These are phyloP conservation scores for Pilatotrama ljubarskyi DNA, from an alignment of 768 basidiomycete species.

Conservation along the genomic window DNA sequence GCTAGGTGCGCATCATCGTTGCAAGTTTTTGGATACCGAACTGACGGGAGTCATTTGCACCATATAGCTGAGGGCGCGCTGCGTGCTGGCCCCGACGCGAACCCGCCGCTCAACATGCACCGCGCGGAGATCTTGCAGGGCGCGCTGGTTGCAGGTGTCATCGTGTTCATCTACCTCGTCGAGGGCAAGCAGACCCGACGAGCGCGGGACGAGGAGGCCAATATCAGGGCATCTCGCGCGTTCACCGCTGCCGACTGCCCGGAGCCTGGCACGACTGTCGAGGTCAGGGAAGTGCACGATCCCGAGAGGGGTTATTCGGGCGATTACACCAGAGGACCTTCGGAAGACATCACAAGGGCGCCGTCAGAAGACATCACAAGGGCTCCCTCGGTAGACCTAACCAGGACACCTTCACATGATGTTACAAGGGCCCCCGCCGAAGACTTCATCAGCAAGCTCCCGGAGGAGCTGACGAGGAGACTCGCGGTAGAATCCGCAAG, in stretches of 20 bases:
- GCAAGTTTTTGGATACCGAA: neutral
- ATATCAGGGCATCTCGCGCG: neutral
- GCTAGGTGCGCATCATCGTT: conserved; percentile 45
- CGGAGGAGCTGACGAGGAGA: too few species aligned
- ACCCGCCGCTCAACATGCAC: conserved; percentile 76
- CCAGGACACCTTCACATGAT: too few species aligned
- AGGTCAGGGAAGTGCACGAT: conserved; percentile 1
- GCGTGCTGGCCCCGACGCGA: conserved; percentile 56
- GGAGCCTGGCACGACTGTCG: neutral
- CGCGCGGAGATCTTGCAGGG: conserved; percentile 69
- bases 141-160: conserved; percentile 42
- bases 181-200: conserved; percentile 64
- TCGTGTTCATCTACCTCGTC: conserved; percentile 48
- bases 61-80: conserved; percentile 63
- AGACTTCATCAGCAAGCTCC: too few species aligned
- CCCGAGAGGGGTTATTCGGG: neutral
- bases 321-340: neutral
- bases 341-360: neutral
- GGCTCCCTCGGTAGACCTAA: too few species aligned
- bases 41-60: neutral
- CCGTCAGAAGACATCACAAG: too few species aligned
- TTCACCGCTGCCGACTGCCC: neutral
- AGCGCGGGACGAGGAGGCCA: conserved; percentile 49
- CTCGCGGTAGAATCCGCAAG: too few species aligned
- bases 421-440: too few species aligned